Conservation (phyloP, 352 stramenopile species). For the Phytophthora ohioensis region DNA sequence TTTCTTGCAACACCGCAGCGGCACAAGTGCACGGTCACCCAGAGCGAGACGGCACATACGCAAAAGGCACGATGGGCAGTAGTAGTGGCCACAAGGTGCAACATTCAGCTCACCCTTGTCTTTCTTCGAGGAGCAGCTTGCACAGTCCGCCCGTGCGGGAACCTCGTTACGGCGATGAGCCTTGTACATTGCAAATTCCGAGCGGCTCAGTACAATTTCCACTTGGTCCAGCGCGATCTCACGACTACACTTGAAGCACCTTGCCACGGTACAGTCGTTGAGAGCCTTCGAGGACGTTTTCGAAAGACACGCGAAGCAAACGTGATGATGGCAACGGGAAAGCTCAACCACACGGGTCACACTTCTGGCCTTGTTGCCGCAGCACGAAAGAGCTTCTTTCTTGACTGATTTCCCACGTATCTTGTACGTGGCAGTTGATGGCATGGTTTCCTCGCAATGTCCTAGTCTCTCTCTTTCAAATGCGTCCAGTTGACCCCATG, state of each 20-base stretch:
- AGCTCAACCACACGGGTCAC: slow-evolving; percentile 18
- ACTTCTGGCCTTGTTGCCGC: slow-evolving; percentile 8
- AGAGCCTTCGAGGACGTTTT: slow-evolving; percentile 31
- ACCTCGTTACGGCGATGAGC: slow-evolving; percentile 8
- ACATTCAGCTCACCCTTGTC: slow-evolving; percentile 29
- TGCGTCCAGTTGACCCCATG: background rate
- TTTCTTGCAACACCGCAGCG: slow-evolving; percentile 75
- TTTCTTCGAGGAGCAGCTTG: slow-evolving; percentile 48
- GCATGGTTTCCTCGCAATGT: slow-evolving; percentile 13
- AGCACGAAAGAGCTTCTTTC: slow-evolving; percentile 23
- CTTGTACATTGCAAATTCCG: slow-evolving; percentile 35
- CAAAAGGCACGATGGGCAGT: slow-evolving; percentile 62
- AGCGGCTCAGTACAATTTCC: slow-evolving; percentile 23
- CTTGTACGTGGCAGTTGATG: slow-evolving; percentile 9
- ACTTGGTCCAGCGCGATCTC: slow-evolving; percentile 42
- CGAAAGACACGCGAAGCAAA: slow-evolving; percentile 37
- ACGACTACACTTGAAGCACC: slow-evolving; percentile 26
- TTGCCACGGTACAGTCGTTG: slow-evolving; percentile 12
- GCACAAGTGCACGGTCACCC: slow-evolving; percentile 63
- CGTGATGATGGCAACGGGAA: slow-evolving; percentile 18
- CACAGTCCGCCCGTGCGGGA: slow-evolving; percentile 34
- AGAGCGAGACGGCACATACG: slow-evolving; percentile 72
- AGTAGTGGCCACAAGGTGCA: slow-evolving; percentile 69
- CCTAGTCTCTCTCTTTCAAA: slow-evolving; percentile 37
- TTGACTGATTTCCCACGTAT: background rate